phyloP scores from a whole-genome alignment of 2,329 filamentous ascomycete species.

The Chaetomiaceae sp. region DNA sequence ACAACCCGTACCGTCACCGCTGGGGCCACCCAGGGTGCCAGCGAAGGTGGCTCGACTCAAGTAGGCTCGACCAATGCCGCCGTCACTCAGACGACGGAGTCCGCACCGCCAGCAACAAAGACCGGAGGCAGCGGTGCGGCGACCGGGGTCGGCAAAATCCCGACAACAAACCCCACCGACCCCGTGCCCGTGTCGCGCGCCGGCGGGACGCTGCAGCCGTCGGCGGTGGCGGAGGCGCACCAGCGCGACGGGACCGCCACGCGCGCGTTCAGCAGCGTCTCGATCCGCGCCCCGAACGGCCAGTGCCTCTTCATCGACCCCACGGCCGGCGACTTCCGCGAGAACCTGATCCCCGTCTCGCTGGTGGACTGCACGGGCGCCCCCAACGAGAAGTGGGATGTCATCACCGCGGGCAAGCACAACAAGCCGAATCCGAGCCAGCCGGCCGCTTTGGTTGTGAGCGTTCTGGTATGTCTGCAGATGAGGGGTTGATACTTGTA shows the following conservation, averaged over 20 bases:
- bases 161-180: slow-evolving; percentile 35
- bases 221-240: slow-evolving; percentile 44
- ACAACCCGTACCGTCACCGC: slow-evolving; percentile 18
- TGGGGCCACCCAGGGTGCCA: slow-evolving; percentile 4
- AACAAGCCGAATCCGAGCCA: slow-evolving; percentile 38
- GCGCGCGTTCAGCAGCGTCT: slow-evolving; percentile 38
- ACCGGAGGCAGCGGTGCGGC: slow-evolving; percentile 6
- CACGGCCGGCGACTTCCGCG: slow-evolving; percentile 47
- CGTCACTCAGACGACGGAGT: slow-evolving; percentile 6
- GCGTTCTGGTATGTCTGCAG: slow-evolving; percentile 35
- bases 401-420: slow-evolving; percentile 44
- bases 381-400: slow-evolving; percentile 44
- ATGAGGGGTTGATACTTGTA: not conserved
- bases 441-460: slow-evolving; percentile 37
- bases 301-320: slow-evolving; percentile 47
- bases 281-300: slow-evolving; percentile 42
- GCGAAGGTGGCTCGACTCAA: not conserved
- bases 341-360: slow-evolving; percentile 46
- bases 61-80: not conserved
- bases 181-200: slow-evolving; percentile 45
- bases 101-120: slow-evolving; percentile 1
- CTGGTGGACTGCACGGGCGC: slow-evolving; percentile 40
- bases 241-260: slow-evolving; percentile 41
- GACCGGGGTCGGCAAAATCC: slow-evolving; percentile 19
- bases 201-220: slow-evolving; percentile 43